Conservation (phyloP, 2,329 filamentous ascomycete species). For the Trichoderma citrinoviride region DNA sequence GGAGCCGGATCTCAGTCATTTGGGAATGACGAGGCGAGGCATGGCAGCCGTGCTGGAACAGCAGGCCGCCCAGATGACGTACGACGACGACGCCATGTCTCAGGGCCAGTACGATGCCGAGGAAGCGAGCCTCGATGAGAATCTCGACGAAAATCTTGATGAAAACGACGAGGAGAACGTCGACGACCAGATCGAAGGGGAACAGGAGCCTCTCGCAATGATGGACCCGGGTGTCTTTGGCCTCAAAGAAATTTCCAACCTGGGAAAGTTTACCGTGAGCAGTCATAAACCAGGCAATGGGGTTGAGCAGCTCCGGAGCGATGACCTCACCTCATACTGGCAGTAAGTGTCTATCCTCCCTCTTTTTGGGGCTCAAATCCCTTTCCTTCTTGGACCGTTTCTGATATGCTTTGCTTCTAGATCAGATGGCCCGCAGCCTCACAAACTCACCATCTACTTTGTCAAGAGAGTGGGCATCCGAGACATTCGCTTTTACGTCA, state of each 20-base stretch:
- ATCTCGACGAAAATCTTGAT: conserved; percentile 37
- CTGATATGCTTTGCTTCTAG: conserved; percentile 36
- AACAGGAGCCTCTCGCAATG: conserved; percentile 43
- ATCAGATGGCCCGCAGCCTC: conserved; percentile 81
- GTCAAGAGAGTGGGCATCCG: conserved; percentile 78
- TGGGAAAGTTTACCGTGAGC: conserved; percentile 80
- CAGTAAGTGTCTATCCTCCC: conserved; percentile 52
- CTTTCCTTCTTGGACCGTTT: neutral
- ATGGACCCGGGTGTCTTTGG: conserved; percentile 53
- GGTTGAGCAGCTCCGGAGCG: conserved; percentile 70
- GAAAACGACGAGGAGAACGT: conserved; percentile 40
- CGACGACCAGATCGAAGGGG: conserved; percentile 38
- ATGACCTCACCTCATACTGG: conserved; percentile 74
- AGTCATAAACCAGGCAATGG: conserved; percentile 78
- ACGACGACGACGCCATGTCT: conserved; percentile 31
- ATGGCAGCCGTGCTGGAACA: conserved; percentile 27
- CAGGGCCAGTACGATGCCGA: conserved; percentile 36
- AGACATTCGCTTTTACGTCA: conserved; percentile 77
- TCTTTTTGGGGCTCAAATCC: neutral
- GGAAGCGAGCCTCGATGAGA: conserved; percentile 31
- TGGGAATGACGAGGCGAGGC: conserved; percentile 36
- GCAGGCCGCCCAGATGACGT: conserved; percentile 34
- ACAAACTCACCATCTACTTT: conserved; percentile 80
- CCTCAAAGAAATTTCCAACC: conserved; percentile 79
- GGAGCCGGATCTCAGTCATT: conserved; percentile 39